These are phyloP conservation scores for Flaveria bidentis DNA, from an alignment of 129 eudicot genomes.

Conservation along the genomic window DNA sequence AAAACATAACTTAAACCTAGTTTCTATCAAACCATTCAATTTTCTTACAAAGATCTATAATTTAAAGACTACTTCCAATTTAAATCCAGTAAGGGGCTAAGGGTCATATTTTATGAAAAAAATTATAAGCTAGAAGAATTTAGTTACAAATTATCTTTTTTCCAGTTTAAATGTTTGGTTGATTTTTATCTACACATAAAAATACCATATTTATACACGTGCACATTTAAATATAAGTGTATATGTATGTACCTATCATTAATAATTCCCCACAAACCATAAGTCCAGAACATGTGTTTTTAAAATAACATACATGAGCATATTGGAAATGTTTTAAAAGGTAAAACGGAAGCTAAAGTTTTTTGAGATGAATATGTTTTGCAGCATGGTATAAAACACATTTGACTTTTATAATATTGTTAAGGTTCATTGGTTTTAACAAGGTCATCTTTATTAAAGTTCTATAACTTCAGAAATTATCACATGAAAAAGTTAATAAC, in stretches of 20 bases:
- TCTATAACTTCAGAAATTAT: neutral
- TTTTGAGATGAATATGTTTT: neutral
- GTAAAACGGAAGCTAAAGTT: neutral
- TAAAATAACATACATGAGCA: neutral
- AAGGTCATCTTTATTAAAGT: neutral
- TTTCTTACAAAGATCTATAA: too few relatives aligned
- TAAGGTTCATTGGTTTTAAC: neutral
- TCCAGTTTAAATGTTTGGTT: neutral
- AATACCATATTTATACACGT: neutral
- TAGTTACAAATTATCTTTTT: neutral
- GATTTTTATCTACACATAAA: neutral
- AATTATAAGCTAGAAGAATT: too few relatives aligned
- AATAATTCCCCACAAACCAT: neutral
- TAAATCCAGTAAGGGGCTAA: too few relatives aligned
- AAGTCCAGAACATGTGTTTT: neutral
- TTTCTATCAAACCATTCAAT: too few relatives aligned
- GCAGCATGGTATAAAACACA: neutral
- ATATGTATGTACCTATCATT: neutral
- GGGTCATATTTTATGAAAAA: neutral
- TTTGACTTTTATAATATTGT: neutral
- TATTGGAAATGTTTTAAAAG: neutral
- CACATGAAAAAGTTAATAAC: neutral
- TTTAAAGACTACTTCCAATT: too few relatives aligned
- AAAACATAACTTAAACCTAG: too few relatives aligned
- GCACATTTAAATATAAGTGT: slow-evolving; percentile 1